These are phyloP conservation scores for Phaeomoniella chlamydospora DNA, from an alignment of 2,329 filamentous ascomycete species.

Conservation along the genomic window DNA sequence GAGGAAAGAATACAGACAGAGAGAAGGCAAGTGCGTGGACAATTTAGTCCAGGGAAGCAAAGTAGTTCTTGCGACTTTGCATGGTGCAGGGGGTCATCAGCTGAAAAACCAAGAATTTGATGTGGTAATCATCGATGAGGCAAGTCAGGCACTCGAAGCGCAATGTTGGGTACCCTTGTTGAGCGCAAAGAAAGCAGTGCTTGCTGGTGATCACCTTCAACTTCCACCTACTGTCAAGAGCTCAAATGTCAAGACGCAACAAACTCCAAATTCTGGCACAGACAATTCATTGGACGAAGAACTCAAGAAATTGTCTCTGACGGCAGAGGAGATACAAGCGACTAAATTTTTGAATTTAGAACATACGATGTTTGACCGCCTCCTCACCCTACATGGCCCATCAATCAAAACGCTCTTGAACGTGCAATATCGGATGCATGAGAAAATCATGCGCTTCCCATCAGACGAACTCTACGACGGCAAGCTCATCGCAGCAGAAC, in stretches of 20 bases:
- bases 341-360: constrained; percentile 53
- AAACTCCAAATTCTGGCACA: background rate
- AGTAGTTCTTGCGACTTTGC: constrained; percentile 82
- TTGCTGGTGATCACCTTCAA: constrained; percentile 89
- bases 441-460: constrained; percentile 87
- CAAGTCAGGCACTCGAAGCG: constrained; percentile 86
- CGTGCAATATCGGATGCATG: constrained; percentile 96
- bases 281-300: constrained; percentile 18
- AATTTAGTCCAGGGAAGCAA: constrained; percentile 63
- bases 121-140: constrained; percentile 90
- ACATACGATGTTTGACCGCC: constrained; percentile 81
- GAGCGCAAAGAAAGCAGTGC: constrained; percentile 64
- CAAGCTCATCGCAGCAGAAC: constrained; percentile 65
- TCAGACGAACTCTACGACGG: constrained; percentile 77
- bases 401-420: constrained; percentile 89
- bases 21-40: constrained; percentile 68
- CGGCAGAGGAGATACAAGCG: constrained; percentile 12
- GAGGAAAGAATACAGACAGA: constrained; percentile 72
- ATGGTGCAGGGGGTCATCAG: constrained; percentile 68
- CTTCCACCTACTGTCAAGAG: constrained; percentile 83
- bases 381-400: constrained; percentile 67
- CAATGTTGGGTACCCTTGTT: constrained; percentile 93
- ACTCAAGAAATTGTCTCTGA: constrained; percentile 20
- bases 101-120: constrained; percentile 71
- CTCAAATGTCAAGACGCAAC: constrained; percentile 34